Evolutionary conservation across 1,284 basidiomycete genomes (phyloP).

Genomic region (Fomitiporia mediterranea): DNA sequence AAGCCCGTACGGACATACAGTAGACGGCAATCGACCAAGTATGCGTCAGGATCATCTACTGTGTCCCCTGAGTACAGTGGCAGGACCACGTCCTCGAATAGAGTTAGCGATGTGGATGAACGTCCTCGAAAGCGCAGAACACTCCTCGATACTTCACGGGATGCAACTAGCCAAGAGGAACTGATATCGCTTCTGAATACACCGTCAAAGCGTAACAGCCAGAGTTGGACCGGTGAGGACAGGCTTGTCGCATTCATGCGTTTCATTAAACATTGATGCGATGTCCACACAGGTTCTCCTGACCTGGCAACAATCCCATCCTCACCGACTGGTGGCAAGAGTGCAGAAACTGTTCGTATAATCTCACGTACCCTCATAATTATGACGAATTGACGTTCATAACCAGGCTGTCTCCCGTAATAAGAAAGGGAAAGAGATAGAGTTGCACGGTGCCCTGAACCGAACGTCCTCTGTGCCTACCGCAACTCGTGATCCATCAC

Average conservation of each 20-base stretch:
- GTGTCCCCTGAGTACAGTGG: not conserved
- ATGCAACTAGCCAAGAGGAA: not conserved
- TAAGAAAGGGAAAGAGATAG: not conserved
- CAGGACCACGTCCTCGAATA: not conserved
- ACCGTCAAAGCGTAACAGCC: not conserved
- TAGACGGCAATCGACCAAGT: slow-evolving; percentile 9
- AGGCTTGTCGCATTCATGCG: too few relatives aligned
- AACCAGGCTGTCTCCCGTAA: not conserved
- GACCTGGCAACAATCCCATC: slow-evolving; percentile 5
- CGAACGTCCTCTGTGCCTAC: not conserved
- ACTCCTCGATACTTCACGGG: not conserved
- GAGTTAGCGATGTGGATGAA: not conserved
- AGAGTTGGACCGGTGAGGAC: not conserved
- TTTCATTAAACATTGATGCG: not conserved
- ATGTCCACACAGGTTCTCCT: not conserved
- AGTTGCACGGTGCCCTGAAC: too few relatives aligned
- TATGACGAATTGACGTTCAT: not conserved
- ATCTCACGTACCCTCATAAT: too few relatives aligned
- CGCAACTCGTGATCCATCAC: not conserved
- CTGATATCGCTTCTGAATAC: not conserved
- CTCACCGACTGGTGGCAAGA: not conserved
- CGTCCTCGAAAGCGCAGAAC: slow-evolving; percentile 12
- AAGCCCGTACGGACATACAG: slow-evolving; percentile 12
- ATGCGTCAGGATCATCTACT: not conserved
- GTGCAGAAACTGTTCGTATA: not conserved